Conservation (phyloP, 176 grass and related monocot genomes). For the Thalia dealbata region DNA sequence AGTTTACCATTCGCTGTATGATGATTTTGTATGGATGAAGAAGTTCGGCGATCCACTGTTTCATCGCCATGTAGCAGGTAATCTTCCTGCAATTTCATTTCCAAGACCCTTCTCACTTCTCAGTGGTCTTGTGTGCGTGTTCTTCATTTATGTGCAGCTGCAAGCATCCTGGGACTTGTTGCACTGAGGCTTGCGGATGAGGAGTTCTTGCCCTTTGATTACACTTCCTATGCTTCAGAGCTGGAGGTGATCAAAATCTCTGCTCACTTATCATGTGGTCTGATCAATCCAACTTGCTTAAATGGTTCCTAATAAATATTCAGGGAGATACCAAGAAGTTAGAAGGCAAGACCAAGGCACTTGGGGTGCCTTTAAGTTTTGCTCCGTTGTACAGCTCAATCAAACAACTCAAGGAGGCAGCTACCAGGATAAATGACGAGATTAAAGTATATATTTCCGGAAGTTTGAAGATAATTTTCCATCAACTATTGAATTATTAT, state of each 20-base stretch:
- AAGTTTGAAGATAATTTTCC: neutral
- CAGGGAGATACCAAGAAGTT: conserved; percentile 35
- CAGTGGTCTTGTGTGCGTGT: no score
- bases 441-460: conserved; percentile 38
- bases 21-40: conserved; percentile 75
- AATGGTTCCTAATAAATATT: conserved; percentile 16
- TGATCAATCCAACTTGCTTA: neutral
- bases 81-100: no score
- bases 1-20: conserved; percentile 82
- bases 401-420: conserved; percentile 28
- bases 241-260: conserved; percentile 61
- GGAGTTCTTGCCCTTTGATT: conserved; percentile 68
- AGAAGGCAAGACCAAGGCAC: conserved; percentile 29
- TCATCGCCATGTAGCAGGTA: conserved; percentile 74
- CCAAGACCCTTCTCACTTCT: no score
- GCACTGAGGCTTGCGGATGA: conserved; percentile 64
- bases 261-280: neutral
- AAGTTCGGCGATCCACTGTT: conserved; percentile 87
- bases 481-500: neutral
- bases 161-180: conserved; percentile 86
- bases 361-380: conserved; percentile 39
- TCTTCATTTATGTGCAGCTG: neutral
- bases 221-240: conserved; percentile 43
- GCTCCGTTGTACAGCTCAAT: conserved; percentile 66
- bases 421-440: conserved; percentile 36